Evolutionary conservation across 495 filamentous ascomycete genomes (phyloP), one percentile per base, ranked within the genome.

Genomic region (Tricharina praecox): DNA sequence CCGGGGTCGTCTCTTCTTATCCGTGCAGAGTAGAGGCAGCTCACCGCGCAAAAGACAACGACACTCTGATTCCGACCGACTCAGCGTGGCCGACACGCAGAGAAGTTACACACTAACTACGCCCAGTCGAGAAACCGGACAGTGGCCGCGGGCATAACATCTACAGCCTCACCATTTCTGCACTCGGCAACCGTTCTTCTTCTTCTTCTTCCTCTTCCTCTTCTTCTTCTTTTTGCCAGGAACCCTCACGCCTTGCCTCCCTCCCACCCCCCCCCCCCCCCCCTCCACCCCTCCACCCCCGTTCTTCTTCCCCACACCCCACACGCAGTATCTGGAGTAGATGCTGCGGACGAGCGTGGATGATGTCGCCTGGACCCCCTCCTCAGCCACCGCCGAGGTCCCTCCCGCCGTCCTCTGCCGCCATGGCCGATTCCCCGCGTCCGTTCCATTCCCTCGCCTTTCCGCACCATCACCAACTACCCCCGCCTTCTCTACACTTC

Each of bases 361-460:
- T 60, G 58, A 60, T 60, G 58, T 60, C 58, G 57, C 58, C 58
- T 52, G 49, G 58, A 60, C 58, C 58, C 56, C 56, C 58, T 52
- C 58, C 56, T 46, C 50, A 50, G 24, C 50, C 45, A 61, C 51
- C 52, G 56, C 56, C 56, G 52, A 45, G 49, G 46, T 45, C 25
- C 50, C 50, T 48, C 45, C 56, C 56, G 35, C 40, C 53, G 47
- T 60, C 56, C 49, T 46, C 51, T n/a, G 52, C 56, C 24, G 46
- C 56, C 39, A 59, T 60, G 52, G 42, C 52, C 20, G 56, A 60
- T 30, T 60, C 57, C 9, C 56, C 53, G 43, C 56, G 49, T 32
- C 52, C 56, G 37, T 15, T 60, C 37, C 36, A 38, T 39, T 45
- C 48, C 13, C 34, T 47, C 10, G 42, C 39, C 23, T 60, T 60